phyloP scores from a whole-genome alignment of 805 yeast genomes.

The Myxozyma neglecta region DNA sequence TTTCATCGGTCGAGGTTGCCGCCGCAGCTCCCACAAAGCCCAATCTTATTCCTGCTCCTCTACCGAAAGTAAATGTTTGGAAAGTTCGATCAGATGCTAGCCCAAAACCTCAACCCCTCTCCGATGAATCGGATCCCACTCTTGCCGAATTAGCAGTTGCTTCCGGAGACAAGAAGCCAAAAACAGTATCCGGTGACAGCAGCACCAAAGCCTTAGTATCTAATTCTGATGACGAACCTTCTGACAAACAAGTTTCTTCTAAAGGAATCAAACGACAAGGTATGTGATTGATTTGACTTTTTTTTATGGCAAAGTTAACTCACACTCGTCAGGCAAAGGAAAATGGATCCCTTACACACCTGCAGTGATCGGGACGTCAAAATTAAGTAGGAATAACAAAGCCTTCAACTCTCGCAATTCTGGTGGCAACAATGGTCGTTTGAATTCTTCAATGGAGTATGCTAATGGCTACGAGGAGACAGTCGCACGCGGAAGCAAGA shows the following conservation, averaged over 20 bases:
- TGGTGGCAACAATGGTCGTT: slow-evolving; percentile 12
- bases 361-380: slow-evolving; percentile 46
- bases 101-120: neutral
- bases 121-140: slow-evolving; percentile 26
- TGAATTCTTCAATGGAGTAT: slow-evolving; percentile 1
- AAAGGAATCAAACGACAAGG: slow-evolving; percentile 26
- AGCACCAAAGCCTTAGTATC: slow-evolving; percentile 43
- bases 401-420: slow-evolving; percentile 28
- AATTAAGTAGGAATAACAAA: slow-evolving; percentile 35
- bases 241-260: slow-evolving; percentile 16
- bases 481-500: slow-evolving; percentile 14
- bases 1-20: slow-evolving; percentile 22
- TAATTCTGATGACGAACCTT: slow-evolving; percentile 36
- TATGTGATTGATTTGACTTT: slow-evolving; percentile 3
- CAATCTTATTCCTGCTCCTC: slow-evolving; percentile 61
- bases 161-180: slow-evolving; percentile 31
- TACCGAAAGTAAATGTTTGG: slow-evolving; percentile 66
- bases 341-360: slow-evolving; percentile 76
- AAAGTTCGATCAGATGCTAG: slow-evolving; percentile 38
- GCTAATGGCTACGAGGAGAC: slow-evolving; percentile 3
- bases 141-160: slow-evolving; percentile 31
- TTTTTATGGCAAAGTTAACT: slow-evolving; percentile 1
- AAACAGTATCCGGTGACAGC: slow-evolving; percentile 31
- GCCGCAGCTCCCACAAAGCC: slow-evolving; percentile 32
- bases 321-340: slow-evolving; percentile 47